Percentiles rank a stretch among this genome's conserved stretches.
These are phyloP conservation scores for Dendrobium chrysotoxum DNA, from an alignment of 106 monocot species.

Conservation along the genomic window DNA sequence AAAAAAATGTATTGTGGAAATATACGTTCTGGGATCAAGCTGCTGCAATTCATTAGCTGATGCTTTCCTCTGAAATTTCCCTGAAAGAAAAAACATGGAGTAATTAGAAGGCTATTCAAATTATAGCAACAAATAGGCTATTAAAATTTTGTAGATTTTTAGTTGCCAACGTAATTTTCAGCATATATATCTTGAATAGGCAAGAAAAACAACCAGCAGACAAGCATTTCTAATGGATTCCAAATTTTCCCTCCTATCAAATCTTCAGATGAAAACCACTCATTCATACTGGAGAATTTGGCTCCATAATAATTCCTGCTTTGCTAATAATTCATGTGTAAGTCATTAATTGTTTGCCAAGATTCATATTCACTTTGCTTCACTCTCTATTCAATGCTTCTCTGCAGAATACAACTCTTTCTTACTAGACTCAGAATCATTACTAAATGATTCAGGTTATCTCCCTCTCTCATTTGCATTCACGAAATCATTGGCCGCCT, in stretches of 20 bases:
- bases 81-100: neutral
- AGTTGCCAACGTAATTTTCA: neutral
- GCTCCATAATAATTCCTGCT: no score
- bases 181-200: neutral
- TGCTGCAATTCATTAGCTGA: conserved; percentile 20
- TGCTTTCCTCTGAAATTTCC: conserved; percentile 9
- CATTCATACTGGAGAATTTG: no score
- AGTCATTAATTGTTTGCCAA: no score
- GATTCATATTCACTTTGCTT: no score
- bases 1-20: neutral
- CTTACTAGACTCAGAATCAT: no score
- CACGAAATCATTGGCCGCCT: no score
- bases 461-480: no score
- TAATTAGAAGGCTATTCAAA: neutral
- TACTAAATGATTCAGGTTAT: no score
- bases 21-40: conserved; percentile 28
- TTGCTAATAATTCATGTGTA: no score
- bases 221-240: neutral
- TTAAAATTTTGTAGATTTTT: neutral
- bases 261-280: no score
- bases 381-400: no score
- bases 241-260: neutral
- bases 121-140: neutral
- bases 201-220: neutral
- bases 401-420: no score